Conservation (phyloP, 805 yeast genomes). For the Spathaspora hagerdaliae region DNA sequence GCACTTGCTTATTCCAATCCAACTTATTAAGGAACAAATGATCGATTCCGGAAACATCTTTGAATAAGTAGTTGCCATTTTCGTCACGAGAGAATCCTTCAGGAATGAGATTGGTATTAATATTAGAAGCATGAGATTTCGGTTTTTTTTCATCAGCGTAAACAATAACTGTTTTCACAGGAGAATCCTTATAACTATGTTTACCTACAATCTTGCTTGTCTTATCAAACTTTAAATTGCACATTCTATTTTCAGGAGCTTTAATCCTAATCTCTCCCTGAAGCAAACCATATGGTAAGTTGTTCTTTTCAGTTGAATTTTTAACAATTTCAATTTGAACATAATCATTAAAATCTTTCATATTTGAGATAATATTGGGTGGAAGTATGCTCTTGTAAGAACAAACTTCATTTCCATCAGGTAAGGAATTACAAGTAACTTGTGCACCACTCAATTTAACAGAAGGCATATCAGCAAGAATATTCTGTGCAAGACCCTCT, state of each 20-base stretch:
- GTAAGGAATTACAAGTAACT: conserved; percentile 31
- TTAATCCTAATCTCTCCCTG: conserved; percentile 58
- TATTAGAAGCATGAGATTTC: neutral
- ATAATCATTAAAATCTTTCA: conserved; percentile 38
- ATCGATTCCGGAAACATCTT: conserved; percentile 60
- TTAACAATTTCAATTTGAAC: conserved; percentile 48
- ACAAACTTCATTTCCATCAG: conserved; percentile 53
- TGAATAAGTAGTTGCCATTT: conserved; percentile 45
- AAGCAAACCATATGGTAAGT: conserved; percentile 59
- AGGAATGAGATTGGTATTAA: conserved; percentile 21
- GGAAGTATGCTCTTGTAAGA: conserved; percentile 48
- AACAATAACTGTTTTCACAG: conserved; percentile 60
- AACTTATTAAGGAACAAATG: conserved; percentile 61
- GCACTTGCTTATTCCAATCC: conserved; percentile 55
- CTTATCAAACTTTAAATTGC: conserved; percentile 57
- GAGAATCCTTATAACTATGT: conserved; percentile 35
- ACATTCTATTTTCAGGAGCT: conserved; percentile 60
- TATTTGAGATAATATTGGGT: conserved; percentile 26
- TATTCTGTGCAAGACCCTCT: conserved; percentile 39
- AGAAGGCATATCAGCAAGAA: conserved; percentile 64
- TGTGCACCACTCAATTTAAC: conserved; percentile 32
- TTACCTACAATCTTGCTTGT: conserved; percentile 17
- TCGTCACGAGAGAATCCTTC: conserved; percentile 43
- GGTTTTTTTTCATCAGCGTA: conserved; percentile 30
- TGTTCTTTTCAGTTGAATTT: conserved; percentile 41